Base-by-base conservation (phyloP, 768 basidiomycete species). In the Rhodotorula paludigena region DNA sequence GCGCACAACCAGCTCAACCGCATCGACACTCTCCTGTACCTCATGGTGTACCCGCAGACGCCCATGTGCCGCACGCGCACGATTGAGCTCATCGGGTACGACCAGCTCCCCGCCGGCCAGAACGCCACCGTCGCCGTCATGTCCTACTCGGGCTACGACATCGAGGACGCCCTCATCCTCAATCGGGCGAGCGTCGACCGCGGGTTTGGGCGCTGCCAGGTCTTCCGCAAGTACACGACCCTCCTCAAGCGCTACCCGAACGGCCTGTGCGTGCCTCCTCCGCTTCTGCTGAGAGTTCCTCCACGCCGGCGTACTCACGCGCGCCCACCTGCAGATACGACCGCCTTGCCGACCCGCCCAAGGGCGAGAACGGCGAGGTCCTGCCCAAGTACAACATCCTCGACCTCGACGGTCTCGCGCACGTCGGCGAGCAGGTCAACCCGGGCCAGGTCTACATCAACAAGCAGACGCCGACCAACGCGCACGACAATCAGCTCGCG, bases 1-100 rank as follows among this genome's bases (percentile, higher is more conserved):
- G 94, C 87, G 0, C 96, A 93, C 80, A 99, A 98, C 78, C 96
- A 99, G 78, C 85, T 97, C 72, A 91, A 92, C 76, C 85, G 96
- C 52, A 98, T 99, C 77, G 96, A 99, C 78, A 99, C 96, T 0
- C 84, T 99, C 45, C 83, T 99, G n/a, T 99, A 99, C 79, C 84
- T 99, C 57, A 89, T 90, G 42, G 92, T 97, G 16, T 99, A 99
- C 74, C 96, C 96, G 32, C 96, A 99, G 77, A 91, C 97, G 75
- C 96, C 96, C 5, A 96, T 99, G 94, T 93, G 97, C 68, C 97
- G 98, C 79, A 96, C 96, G 11, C 93, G 92, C 79, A 96, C 96
- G 4, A 99, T 98, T 63, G 96, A 99, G 77, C 80, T 99, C 60
- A 85, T 97, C 63, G 94, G 93, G 4, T 99, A 98, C 77, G 93